Evolutionary conservation across 345 rosid genomes (phyloP), one percentile per base, ranked within the genome.

Genomic region (Populus pruinosa): DNA sequence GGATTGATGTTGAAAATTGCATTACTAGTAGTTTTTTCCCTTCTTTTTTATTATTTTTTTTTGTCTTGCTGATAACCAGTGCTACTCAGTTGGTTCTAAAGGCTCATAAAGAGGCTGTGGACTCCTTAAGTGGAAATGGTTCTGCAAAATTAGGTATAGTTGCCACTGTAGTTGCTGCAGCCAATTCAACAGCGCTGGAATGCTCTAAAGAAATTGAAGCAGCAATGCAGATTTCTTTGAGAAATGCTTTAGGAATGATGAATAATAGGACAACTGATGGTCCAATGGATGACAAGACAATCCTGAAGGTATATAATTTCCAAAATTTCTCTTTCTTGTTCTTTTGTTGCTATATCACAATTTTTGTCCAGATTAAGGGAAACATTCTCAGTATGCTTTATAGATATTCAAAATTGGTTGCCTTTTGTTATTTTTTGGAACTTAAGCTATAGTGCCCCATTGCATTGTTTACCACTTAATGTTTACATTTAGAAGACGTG

Each of bases 191-290:
- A 39, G 97, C 99, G 31, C 71, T 72, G 83, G 97, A 92, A 89
- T 89, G 97, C 81, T 92, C 99, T 67, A 96, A 89, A 86, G 99
- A 96, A 84, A 96, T 96, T 77, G 96, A 96, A 88, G 94, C 92
- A 14, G 97, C 99, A 76, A 96, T 96, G 98, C 97, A 96, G 87
- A 87, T 96, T 64, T 92, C 97, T 69, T 86, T 94, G 91, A 96
- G 97, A 88, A 94, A 89, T 86, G 91, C 97, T 18, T 81, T 94
- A 59, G 95, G 95, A 80, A 82, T 89, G 71, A 81, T 90, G 33
- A 78, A 89, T 73, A 87, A 80, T 82, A 88, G 80, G 85, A 80
- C 89, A 39, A 80, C 76, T 29, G 99, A 94, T 76, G 96, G 91
- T 80, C 97, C 98, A 53, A 83, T 96, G 90, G 99, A 96, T 85